phyloP scores from a whole-genome alignment of 768 basidiomycete species.

The Dentipellis fragilis region DNA sequence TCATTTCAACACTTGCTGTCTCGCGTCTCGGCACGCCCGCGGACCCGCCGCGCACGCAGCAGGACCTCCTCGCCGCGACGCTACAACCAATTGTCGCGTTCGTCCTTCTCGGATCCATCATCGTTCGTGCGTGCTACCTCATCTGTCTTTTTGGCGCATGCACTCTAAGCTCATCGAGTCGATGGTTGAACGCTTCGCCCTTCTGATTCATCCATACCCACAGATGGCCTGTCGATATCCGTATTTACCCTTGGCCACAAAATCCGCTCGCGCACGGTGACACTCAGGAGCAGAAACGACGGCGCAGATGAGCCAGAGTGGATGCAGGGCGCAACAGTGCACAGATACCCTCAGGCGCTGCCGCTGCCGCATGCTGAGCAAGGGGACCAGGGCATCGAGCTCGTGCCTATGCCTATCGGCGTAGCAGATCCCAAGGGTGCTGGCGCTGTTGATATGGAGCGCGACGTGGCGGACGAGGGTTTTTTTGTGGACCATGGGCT shows the following conservation, averaged over 20 bases:
- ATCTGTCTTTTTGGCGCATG: neutral
- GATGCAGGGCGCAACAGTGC: neutral
- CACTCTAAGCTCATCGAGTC: neutral
- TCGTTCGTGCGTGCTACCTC: slow-evolving; percentile 49
- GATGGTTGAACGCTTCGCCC: neutral
- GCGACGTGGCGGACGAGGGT: too few relatives aligned
- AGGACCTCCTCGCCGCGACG: slow-evolving; percentile 61
- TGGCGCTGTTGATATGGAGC: too few relatives aligned
- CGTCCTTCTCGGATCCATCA: slow-evolving; percentile 77
- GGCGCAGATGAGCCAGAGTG: neutral
- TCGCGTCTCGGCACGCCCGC: slow-evolving; percentile 47
- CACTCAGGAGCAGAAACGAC: neutral
- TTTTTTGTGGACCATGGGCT: too few relatives aligned
- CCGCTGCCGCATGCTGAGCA: too few relatives aligned
- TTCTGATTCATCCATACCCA: neutral
- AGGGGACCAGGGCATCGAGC: too few relatives aligned
- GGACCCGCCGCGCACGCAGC: slow-evolving; percentile 52
- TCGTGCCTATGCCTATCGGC: too few relatives aligned
- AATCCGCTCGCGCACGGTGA: neutral
- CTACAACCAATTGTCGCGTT: slow-evolving; percentile 84
- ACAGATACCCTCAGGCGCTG: too few relatives aligned
- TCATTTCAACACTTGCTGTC: slow-evolving; percentile 70
- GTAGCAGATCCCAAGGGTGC: too few relatives aligned
- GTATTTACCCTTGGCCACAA: slow-evolving; percentile 32
- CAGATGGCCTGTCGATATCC: slow-evolving; percentile 40